phyloP scores from a whole-genome alignment of 257 asterid genomes.

The Rhazya stricta region DNA sequence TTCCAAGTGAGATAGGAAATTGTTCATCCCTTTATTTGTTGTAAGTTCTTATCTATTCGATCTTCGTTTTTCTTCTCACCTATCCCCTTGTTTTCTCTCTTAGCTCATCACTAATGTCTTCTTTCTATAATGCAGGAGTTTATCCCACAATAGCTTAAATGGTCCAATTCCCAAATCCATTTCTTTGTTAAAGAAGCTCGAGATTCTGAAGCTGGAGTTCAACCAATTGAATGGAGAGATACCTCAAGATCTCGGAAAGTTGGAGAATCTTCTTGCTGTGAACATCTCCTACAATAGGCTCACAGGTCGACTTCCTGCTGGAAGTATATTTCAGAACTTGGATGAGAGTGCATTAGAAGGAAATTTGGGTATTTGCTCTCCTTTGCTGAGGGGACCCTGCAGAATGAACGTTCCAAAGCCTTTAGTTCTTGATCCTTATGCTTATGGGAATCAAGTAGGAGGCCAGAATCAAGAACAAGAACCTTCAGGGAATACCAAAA shows the following conservation, averaged over 20 bases:
- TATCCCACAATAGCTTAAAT: constrained; percentile 67
- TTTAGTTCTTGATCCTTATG: constrained; percentile 78
- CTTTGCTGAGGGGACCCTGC: constrained; percentile 75
- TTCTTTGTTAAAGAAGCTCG: constrained; percentile 59
- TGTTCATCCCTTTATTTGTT: constrained; percentile 77
- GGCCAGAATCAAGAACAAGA: constrained; percentile 20
- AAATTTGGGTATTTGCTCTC: constrained; percentile 83
- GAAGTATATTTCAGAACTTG: constrained; percentile 62
- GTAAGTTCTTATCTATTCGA: constrained; percentile 42
- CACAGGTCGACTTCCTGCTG: constrained; percentile 69
- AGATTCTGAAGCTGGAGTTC: constrained; percentile 76
- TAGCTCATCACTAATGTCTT: not conserved
- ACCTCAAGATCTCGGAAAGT: constrained; percentile 64
- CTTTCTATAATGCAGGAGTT: constrained; percentile 55
- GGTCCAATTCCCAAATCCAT: constrained; percentile 72
- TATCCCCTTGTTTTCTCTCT: not conserved
- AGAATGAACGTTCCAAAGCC: constrained; percentile 81
- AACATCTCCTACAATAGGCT: constrained; percentile 78
- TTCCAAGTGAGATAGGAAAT: constrained; percentile 75
- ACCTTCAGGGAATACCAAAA: constrained; percentile 16
- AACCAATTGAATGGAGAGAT: constrained; percentile 86
- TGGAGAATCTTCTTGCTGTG: constrained; percentile 77
- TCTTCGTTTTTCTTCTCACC: not conserved
- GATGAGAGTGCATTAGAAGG: constrained; percentile 75
- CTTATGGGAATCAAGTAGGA: constrained; percentile 53